Percentiles rank a stretch among this genome's conserved stretches.
Evolutionary conservation across 2,329 filamentous ascomycete genomes (phyloP).

Genomic region (Sporothrix pallida): DNA sequence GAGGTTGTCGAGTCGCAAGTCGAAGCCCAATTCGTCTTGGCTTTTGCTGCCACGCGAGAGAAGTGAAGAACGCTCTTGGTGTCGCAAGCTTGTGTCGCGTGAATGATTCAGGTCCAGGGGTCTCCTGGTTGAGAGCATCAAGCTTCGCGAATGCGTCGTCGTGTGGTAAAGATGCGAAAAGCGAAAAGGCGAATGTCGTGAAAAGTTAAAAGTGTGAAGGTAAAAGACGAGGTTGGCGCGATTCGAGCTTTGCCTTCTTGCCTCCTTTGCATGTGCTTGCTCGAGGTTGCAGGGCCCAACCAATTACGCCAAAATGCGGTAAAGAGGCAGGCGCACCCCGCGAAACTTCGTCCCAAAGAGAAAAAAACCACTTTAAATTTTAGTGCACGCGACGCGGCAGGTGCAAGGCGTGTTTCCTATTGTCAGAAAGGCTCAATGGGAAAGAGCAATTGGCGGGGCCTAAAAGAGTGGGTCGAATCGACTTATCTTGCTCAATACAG

Average conservation of each 20-base stretch:
- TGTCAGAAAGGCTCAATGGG: conserved; percentile 3
- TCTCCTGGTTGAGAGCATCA: not conserved
- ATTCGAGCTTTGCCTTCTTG: not conserved
- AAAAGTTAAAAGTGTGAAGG: not conserved
- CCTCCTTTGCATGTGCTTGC: not conserved
- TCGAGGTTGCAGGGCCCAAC: not conserved
- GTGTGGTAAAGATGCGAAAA: not conserved
- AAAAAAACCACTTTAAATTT: conserved; percentile 28
- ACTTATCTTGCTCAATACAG: not conserved
- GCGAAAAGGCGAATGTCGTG: not conserved
- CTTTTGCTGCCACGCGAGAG: not conserved
- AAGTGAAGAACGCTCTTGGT: not conserved
- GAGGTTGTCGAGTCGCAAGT: not conserved
- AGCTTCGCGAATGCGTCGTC: not conserved
- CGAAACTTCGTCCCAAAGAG: not conserved
- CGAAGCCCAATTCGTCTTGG: not conserved
- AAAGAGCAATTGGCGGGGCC: conserved; percentile 5
- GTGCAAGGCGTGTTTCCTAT: not conserved
- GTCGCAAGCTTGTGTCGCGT: not conserved
- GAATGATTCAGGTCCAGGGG: not conserved
- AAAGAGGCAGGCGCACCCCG: conserved; percentile 17
- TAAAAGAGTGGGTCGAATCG: conserved; percentile 13
- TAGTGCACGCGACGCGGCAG: conserved; percentile 31
- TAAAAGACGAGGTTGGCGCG: conserved; percentile 1
- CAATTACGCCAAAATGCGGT: conserved; percentile 29